Evolutionary conservation across 176 grass and related monocot genomes (phyloP).

Genomic region (Bromus sterilis): DNA sequence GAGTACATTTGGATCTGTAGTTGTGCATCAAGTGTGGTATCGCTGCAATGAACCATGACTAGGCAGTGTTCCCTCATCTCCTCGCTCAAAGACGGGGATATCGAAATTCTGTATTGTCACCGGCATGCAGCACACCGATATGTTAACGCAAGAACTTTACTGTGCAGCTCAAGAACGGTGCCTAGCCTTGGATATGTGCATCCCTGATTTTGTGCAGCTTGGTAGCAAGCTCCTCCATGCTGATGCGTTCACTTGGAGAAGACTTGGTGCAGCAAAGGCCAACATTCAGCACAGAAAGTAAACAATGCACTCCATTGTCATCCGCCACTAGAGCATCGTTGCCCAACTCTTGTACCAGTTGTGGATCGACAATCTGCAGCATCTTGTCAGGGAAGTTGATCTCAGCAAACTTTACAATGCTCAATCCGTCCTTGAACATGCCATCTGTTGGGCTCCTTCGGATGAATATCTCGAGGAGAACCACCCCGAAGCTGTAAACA

Average conservation of each 20-base stretch:
- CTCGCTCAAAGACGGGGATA: too few species aligned
- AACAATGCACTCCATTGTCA: background rate
- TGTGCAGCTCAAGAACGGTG: too few species aligned
- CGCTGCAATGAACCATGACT: too few species aligned
- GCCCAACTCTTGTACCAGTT: background rate
- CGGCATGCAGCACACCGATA: too few species aligned
- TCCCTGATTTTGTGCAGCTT: background rate
- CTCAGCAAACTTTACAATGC: background rate
- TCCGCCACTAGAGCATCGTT: background rate
- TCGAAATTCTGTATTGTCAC: too few species aligned
- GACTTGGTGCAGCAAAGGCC: background rate
- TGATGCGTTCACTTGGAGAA: background rate
- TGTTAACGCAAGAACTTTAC: too few species aligned
- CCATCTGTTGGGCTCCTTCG: background rate
- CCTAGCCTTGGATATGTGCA: too few species aligned
- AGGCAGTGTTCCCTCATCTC: too few species aligned
- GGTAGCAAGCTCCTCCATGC: background rate
- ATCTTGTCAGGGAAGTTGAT: background rate
- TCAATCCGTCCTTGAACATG: background rate
- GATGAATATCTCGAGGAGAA: constrained; percentile 5
- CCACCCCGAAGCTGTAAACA: constrained; percentile 17
- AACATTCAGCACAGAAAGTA: background rate
- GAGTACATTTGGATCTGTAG: too few species aligned
- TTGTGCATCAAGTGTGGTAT: too few species aligned
- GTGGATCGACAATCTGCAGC: background rate